phyloP scores from a whole-genome alignment of 768 basidiomycete genomes.

The Cystobasidiopsis lactophilus region DNA sequence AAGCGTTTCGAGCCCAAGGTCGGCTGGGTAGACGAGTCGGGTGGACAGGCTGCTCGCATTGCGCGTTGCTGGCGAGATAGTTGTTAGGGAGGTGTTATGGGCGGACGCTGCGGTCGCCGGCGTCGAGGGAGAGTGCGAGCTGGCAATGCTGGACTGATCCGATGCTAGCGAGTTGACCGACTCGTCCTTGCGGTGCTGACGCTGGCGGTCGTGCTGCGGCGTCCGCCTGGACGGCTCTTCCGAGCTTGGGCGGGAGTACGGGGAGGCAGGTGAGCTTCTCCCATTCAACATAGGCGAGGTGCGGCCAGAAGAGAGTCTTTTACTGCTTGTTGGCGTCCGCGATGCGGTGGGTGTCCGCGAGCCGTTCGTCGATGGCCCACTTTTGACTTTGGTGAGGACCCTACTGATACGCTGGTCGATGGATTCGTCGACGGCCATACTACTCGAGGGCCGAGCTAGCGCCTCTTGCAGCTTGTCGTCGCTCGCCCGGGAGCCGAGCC shows the following conservation, averaged over 20 bases:
- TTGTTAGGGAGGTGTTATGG: constrained; percentile 10
- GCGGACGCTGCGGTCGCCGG: constrained; percentile 7
- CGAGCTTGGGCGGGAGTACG: constrained; percentile 5
- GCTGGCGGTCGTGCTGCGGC: not conserved
- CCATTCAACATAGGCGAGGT: constrained; percentile 1
- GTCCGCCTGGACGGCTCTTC: not conserved
- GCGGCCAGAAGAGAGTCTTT: not conserved
- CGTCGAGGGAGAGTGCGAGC: constrained; percentile 10
- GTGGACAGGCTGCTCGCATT: constrained; percentile 1
- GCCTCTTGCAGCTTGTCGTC: constrained; percentile 25
- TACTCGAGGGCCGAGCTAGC: constrained; percentile 14
- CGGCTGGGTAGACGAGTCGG: constrained; percentile 11
- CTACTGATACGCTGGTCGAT: constrained; percentile 26
- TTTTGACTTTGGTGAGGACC: constrained; percentile 25
- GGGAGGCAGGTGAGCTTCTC: constrained; percentile 7
- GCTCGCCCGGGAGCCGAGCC: not conserved
- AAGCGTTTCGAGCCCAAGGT: constrained; percentile 14
- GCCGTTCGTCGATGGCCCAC: constrained; percentile 11
- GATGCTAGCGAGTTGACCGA: constrained; percentile 13
- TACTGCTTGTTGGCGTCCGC: not conserved
- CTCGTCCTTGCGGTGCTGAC: constrained; percentile 12
- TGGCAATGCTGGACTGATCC: constrained; percentile 1
- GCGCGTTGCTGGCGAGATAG: constrained; percentile 6
- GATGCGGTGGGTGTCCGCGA: constrained; percentile 5
- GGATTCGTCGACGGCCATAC: constrained; percentile 14